These are phyloP conservation scores for Lachancea mirantina DNA, from an alignment of 805 yeast genomes.

Conservation along the genomic window DNA sequence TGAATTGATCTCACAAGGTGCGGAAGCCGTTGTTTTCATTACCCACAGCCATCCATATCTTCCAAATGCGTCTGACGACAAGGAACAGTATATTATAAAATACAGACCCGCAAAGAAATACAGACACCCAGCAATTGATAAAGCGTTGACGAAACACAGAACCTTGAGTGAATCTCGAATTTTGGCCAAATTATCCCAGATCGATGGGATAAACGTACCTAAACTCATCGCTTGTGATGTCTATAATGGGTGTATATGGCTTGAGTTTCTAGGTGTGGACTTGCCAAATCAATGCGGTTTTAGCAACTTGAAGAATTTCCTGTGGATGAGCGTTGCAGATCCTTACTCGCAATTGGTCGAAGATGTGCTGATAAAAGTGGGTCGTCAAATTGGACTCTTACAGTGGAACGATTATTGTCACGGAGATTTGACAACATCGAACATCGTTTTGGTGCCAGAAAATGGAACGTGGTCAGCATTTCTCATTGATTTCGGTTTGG, in stretches of 20 bases:
- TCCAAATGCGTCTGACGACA: constrained; percentile 11
- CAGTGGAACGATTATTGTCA: constrained; percentile 78
- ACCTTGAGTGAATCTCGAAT: constrained; percentile 82
- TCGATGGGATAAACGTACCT: constrained; percentile 60
- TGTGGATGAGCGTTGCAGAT: constrained; percentile 45
- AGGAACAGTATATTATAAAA: constrained; percentile 55
- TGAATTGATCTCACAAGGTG: constrained; percentile 71
- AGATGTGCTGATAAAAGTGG: constrained; percentile 46
- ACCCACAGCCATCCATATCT: constrained; percentile 65
- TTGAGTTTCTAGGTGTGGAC: constrained; percentile 65
- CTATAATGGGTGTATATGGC: constrained; percentile 75
- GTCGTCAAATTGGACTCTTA: constrained; percentile 58
- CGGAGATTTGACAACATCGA: constrained; percentile 92
- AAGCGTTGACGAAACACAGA: constrained; percentile 65
- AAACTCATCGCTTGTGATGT: constrained; percentile 68
- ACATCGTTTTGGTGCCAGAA: constrained; percentile 49
- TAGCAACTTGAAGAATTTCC: constrained; percentile 64
- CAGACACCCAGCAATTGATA: constrained; percentile 78
- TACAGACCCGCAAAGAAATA: constrained; percentile 88
- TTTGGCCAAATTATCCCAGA: constrained; percentile 44
- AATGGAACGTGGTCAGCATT: constrained; percentile 38
- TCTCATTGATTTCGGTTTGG: constrained; percentile 87
- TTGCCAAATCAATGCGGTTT: constrained; percentile 42
- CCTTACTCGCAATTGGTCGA: constrained; percentile 36
- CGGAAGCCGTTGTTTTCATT: constrained; percentile 75